Evolutionary conservation across 139 green algal species (phyloP), one percentile per base, ranked within the genome.

Genomic region (Volvox reticuliferus): DNA sequence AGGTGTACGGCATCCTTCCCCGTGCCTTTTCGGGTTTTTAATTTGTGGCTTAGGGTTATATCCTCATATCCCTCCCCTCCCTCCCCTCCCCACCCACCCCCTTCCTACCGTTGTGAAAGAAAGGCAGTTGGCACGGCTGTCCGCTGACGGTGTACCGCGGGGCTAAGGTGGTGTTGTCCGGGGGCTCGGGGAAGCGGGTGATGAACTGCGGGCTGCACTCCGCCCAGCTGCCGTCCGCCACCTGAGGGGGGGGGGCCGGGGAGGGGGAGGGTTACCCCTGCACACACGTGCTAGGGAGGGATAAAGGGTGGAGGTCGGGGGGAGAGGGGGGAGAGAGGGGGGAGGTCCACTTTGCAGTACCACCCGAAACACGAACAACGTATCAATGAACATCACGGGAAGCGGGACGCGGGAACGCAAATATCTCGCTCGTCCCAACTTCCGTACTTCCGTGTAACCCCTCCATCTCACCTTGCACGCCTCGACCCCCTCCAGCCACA

Each of bases 401-500:
- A 55, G 44, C 44, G n/a, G n/a, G n/a, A n/a, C n/a, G n/a, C n/a
- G n/a, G n/a, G n/a, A n/a, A n/a, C n/a, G n/a, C n/a, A n/a, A n/a
- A n/a, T n/a, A n/a, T n/a, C n/a, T n/a, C n/a, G n/a, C n/a, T n/a
- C n/a, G n/a, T n/a, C n/a, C n/a, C n/a, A n/a, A n/a, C n/a, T n/a
- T n/a, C n/a, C n/a, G n/a, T n/a, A n/a, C n/a, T n/a, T n/a, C n/a
- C n/a, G n/a, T n/a, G n/a, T n/a, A n/a, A n/a, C n/a, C n/a, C n/a
- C n/a, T n/a, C n/a, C n/a, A n/a, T n/a, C n/a, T n/a, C 69, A 92
- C 82, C 80, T 92, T 92, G 91, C 91, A 93, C 44, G 82, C 91
- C 82, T 93, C 91, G 65, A 92, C 88, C 14, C 91, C 91, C 28
- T 80, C 82, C 44, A 88, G 61, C 88, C 71, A 89, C 67, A 94